These are phyloP conservation scores for Atalantia buxifolia DNA, from an alignment of 345 rosid genomes.

Conservation along the genomic window DNA sequence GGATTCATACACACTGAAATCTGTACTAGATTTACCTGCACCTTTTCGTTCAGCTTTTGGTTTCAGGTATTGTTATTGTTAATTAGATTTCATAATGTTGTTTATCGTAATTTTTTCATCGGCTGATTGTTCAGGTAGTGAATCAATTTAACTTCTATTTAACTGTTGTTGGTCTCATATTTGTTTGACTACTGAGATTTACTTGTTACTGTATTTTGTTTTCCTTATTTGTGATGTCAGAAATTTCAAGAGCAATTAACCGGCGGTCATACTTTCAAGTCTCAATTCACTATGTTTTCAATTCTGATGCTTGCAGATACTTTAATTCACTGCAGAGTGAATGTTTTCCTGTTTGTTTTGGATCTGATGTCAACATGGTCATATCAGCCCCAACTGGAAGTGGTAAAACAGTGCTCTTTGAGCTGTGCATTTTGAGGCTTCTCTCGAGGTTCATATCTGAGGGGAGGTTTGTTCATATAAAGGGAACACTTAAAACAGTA, in stretches of 20 bases:
- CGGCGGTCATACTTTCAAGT: too few relatives aligned
- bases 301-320: slow-evolving; percentile 49
- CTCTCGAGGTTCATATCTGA: slow-evolving; percentile 71
- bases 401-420: slow-evolving; percentile 94
- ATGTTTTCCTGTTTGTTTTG: slow-evolving; percentile 82
- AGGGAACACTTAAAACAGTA: slow-evolving; percentile 93
- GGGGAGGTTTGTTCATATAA: slow-evolving; percentile 56
- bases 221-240: background rate
- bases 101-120: background rate
- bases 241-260: background rate
- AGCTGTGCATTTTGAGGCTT: slow-evolving; percentile 85
- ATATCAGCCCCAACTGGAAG: slow-evolving; percentile 99
- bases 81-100: background rate
- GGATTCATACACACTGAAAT: slow-evolving; percentile 75
- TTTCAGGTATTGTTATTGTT: slow-evolving; percentile 53
- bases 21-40: slow-evolving; percentile 67
- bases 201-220: background rate
- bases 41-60: slow-evolving; percentile 65
- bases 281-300: background rate
- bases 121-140: background rate
- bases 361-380: slow-evolving; percentile 85
- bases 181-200: background rate
- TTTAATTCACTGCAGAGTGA: slow-evolving; percentile 95
- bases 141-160: background rate
- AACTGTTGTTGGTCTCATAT: background rate